Percentiles rank a stretch among this genome's conserved stretches.
Evolutionary conservation across 1,284 basidiomycete genomes (phyloP).

Genomic region (Vanrija pseudolonga): DNA sequence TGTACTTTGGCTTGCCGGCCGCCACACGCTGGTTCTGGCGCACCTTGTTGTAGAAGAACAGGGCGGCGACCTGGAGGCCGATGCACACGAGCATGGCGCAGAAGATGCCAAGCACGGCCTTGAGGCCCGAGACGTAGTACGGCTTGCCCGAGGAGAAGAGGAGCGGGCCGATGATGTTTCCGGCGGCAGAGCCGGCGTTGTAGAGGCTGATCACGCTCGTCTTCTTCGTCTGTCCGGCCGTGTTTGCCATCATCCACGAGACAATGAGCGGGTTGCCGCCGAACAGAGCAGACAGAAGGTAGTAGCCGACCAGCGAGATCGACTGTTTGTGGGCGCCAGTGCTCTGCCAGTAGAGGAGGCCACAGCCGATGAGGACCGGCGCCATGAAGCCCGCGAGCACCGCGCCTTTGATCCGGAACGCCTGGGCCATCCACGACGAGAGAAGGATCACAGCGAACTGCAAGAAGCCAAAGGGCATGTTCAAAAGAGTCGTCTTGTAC

Average conservation of each 20-base stretch:
- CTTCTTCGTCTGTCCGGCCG: conserved; percentile 27
- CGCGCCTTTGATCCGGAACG: conserved; percentile 28
- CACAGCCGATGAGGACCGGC: conserved; percentile 21
- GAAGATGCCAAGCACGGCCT: conserved; percentile 6
- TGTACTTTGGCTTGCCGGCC: conserved; percentile 32
- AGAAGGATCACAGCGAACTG: conserved; percentile 31
- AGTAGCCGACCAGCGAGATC: conserved; percentile 21
- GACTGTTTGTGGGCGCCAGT: neutral
- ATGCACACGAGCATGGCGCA: conserved; percentile 10
- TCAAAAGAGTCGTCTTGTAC: conserved; percentile 14
- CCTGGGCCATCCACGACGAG: conserved; percentile 24
- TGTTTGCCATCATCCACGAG: conserved; percentile 21
- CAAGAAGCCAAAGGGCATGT: conserved; percentile 25
- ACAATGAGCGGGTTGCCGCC: conserved; percentile 21
- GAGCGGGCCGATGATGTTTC: conserved; percentile 36
- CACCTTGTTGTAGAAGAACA: conserved; percentile 28
- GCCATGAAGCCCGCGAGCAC: conserved; percentile 19
- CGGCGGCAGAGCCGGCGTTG: conserved; percentile 16
- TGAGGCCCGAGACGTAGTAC: conserved; percentile 24
- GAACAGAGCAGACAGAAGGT: conserved; percentile 16
- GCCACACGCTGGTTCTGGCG: conserved; percentile 28
- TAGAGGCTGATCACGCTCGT: conserved; percentile 6
- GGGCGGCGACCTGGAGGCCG: conserved; percentile 2
- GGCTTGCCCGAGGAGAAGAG: conserved; percentile 26
- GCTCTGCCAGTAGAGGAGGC: conserved; percentile 22